Evolutionary conservation across 768 basidiomycete genomes (phyloP).

Genomic region (Amanita inopinata): DNA sequence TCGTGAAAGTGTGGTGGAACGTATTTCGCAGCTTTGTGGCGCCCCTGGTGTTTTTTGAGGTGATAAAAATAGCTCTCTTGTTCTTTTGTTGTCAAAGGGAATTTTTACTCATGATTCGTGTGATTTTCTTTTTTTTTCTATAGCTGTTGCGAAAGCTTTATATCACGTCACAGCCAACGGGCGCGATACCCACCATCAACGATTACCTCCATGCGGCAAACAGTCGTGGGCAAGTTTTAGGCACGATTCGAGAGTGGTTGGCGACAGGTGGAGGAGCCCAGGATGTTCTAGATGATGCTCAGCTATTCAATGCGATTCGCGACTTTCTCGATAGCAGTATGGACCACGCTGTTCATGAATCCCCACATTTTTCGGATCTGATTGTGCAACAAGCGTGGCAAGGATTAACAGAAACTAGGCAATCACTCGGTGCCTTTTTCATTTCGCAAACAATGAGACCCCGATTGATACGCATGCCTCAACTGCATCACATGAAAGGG

Average conservation of each 20-base stretch:
- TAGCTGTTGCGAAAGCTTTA: slow-evolving; percentile 75
- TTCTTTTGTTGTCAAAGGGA: background rate
- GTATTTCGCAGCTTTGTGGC: slow-evolving; percentile 76
- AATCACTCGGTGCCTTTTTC: slow-evolving; percentile 35
- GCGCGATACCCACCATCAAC: slow-evolving; percentile 29
- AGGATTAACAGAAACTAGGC: slow-evolving; percentile 32
- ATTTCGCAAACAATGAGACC: slow-evolving; percentile 55
- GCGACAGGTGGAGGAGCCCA: slow-evolving; percentile 65
- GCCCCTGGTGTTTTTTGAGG: slow-evolving; percentile 80
- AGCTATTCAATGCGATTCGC: slow-evolving; percentile 48
- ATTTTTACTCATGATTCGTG: slow-evolving; percentile 4
- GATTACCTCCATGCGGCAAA: slow-evolving; percentile 42
- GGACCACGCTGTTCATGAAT: slow-evolving; percentile 42
- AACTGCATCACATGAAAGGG: slow-evolving; percentile 13
- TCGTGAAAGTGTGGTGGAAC: slow-evolving; percentile 74
- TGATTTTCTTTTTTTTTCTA: slow-evolving; percentile 6
- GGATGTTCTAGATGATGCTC: slow-evolving; percentile 64
- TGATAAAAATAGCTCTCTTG: slow-evolving; percentile 21
- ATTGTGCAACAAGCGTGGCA: slow-evolving; percentile 39
- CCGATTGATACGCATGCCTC: slow-evolving; percentile 16
- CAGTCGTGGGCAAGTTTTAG: slow-evolving; percentile 53
- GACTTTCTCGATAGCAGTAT: slow-evolving; percentile 48
- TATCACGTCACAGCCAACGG: slow-evolving; percentile 36
- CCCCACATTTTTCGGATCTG: slow-evolving; percentile 28
- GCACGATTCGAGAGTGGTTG: slow-evolving; percentile 64